Conservation (phyloP, 2,329 filamentous ascomycete genomes). For the Diplodia seriata region DNA sequence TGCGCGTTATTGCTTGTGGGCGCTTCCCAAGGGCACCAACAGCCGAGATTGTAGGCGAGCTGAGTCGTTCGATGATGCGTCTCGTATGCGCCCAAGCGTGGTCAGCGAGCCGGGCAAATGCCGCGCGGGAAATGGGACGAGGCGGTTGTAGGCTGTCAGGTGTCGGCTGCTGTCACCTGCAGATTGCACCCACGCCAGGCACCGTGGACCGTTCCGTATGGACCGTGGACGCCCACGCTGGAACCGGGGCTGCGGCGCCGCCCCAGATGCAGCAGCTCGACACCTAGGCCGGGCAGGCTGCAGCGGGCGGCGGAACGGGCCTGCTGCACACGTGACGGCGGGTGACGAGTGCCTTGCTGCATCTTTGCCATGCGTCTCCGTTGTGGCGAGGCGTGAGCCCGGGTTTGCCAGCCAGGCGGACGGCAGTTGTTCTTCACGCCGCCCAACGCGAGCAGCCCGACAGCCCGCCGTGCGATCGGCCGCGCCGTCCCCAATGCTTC, state of each 20-base stretch:
- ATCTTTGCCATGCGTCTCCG: background rate
- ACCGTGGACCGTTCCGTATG: conserved; percentile 22
- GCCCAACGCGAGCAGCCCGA: conserved; percentile 8
- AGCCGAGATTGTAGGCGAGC: conserved; percentile 29
- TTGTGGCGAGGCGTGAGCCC: background rate
- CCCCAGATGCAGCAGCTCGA: conserved; percentile 7
- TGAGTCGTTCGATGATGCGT: conserved; percentile 21
- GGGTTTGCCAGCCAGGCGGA: background rate
- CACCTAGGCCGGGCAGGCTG: background rate
- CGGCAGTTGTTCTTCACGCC: conserved; percentile 8
- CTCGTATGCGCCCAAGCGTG: conserved; percentile 5
- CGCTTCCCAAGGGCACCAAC: conserved; percentile 12
- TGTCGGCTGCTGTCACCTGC: background rate
- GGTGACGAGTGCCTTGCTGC: background rate
- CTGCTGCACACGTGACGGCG: conserved; percentile 7
- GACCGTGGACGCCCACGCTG: background rate
- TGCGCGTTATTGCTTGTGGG: conserved; percentile 4
- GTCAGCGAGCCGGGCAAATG: conserved; percentile 8
- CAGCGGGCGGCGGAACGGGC: conserved; percentile 18
- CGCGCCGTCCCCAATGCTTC: background rate
- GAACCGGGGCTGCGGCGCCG: conserved; percentile 17
- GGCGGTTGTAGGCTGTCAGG: background rate
- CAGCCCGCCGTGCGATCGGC: background rate
- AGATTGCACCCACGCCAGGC: conserved; percentile 10
- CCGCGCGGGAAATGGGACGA: background rate